These are phyloP conservation scores for Agroathelia rolfsii DNA, from an alignment of 1,284 basidiomycete genomes.

Conservation along the genomic window DNA sequence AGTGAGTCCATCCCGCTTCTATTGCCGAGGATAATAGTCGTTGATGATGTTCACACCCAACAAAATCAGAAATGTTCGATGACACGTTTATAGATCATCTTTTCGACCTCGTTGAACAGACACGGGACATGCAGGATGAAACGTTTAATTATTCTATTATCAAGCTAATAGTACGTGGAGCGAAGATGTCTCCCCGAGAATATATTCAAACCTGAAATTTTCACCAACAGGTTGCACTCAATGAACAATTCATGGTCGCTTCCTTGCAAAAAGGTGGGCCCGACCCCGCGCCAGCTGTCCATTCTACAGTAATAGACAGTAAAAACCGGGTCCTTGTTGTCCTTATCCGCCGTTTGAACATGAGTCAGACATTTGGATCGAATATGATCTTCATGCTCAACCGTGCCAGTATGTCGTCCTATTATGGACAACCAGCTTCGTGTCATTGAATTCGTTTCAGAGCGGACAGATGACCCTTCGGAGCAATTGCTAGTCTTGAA, in stretches of 20 bases:
- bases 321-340: conserved; percentile 79
- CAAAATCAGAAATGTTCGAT: conserved; percentile 57
- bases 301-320: conserved; percentile 21
- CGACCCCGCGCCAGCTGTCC: conserved; percentile 14
- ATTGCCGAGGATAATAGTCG: too few species aligned
- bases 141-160: conserved; percentile 90
- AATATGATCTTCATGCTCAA: conserved; percentile 99
- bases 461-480: conserved; percentile 84
- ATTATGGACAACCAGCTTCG: neutral
- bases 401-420: conserved; percentile 61
- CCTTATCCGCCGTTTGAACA: conserved; percentile 73
- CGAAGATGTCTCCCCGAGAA: neutral
- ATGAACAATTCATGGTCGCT: conserved; percentile 98
- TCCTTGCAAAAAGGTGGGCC: conserved; percentile 26
- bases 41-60: conserved; percentile 8
- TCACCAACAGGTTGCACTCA: conserved; percentile 67
- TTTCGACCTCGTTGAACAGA: conserved; percentile 91
- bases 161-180: conserved; percentile 69
- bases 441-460: conserved; percentile 26
- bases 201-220: conserved; percentile 4
- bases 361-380: conserved; percentile 91
- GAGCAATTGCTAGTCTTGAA: conserved; percentile 95
- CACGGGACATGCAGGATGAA: conserved; percentile 82
- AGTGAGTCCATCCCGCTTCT: conserved; percentile 35
- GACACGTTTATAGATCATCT: conserved; percentile 83